Conservation (phyloP, 768 basidiomycete genomes). For the Mycena filopes region DNA sequence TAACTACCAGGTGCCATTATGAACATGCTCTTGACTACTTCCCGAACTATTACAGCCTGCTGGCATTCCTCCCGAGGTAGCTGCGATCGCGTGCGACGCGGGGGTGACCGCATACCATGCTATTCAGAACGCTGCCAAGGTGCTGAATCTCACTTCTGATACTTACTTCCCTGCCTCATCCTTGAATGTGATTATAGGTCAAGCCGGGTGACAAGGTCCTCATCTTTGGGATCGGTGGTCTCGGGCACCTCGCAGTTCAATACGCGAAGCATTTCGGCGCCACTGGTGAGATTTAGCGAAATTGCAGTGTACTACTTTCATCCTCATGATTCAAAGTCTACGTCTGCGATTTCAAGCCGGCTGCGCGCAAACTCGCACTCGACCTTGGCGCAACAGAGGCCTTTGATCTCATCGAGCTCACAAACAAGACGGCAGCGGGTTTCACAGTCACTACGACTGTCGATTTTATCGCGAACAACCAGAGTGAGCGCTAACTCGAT, state of each 20-base stretch:
- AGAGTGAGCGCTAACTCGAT: conserved; percentile 26
- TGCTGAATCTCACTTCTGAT: background rate
- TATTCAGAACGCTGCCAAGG: conserved; percentile 21
- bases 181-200: too few species aligned
- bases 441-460: conserved; percentile 34
- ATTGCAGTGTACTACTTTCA: too few species aligned
- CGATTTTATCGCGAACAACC: conserved; percentile 32
- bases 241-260: conserved; percentile 30
- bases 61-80: conserved; percentile 18
- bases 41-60: conserved; percentile 12
- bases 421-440: background rate
- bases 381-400: conserved; percentile 34
- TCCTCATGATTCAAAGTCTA: too few species aligned
- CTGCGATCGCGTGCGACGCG: conserved; percentile 29
- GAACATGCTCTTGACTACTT: too few species aligned
- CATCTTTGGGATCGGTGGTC: conserved; percentile 26
- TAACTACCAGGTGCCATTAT: too few species aligned
- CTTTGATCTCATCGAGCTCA: conserved; percentile 30
- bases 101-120: conserved; percentile 27
- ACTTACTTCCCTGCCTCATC: too few species aligned
- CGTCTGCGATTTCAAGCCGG: conserved; percentile 33
- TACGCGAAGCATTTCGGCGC: conserved; percentile 35
- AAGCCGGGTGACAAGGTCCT: too few species aligned
- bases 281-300: conserved; percentile 7
- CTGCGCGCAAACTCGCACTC: conserved; percentile 32